Evolutionary conservation across 164 flowering plant genomes (phyloP), one percentile per base, ranked within the genome.

Genomic region (Warburgia ugandensis): DNA sequence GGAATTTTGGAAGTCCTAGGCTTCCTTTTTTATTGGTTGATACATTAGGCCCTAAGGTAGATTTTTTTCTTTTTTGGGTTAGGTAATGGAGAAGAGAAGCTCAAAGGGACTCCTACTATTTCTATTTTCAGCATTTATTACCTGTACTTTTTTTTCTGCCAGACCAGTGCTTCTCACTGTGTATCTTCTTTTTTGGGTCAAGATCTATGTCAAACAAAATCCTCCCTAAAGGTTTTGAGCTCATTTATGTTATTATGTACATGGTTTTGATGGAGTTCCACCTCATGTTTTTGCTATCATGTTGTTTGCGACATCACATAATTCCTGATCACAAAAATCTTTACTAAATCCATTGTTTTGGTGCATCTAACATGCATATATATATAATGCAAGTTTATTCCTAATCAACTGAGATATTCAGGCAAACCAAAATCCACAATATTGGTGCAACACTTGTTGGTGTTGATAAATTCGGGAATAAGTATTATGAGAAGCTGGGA

Each of bases 341-440:
- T 6, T 12, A 12, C 14, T 5, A 37, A 27, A 22, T n/a, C 13
- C 1, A 9, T 38, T 23, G 10, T n/a, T 6, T 52, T 19, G 13
- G 20, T 46, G 10, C 14, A 32, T 2, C 3, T 17, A 27, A 27
- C 5, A 6, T n/a, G 6, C 25, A 17, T 48, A n/a, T 28, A 5
- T 46, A 11, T 7, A 26, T 10, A 19, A 4, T 36, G 39, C 11
- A 11, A 5, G 23, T 33, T 19, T 49, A 22, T 43, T 48, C 49
- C 50, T 12, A 22, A 33, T 55, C 19, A 32, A 16, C 33, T 32
- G 21, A 30, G 63, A 48, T 58, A 13, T 71, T 29, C 70, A 92
- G 99, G 89, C 99, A 88, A 75, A 86, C 89, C 52, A 92, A 92
- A 67, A 75, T 92, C 52, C 97, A 92, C 68, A 84, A 86, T 17